phyloP scores from a whole-genome alignment of 148 eudicot genomes.

The Rhododendron mucronatum region DNA sequence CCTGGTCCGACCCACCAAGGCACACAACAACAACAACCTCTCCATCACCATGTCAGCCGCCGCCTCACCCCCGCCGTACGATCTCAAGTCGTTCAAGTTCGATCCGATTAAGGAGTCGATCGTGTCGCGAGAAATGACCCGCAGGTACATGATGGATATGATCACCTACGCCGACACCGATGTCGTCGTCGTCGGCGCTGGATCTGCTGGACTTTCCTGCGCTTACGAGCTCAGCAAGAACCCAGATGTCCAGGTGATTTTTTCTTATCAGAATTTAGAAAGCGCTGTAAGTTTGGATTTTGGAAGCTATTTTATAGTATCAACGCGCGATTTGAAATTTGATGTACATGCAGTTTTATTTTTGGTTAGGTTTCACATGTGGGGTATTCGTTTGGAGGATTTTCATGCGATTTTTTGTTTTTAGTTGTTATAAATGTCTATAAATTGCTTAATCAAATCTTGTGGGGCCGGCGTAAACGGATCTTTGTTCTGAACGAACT shows the following conservation, averaged over 20 bases:
- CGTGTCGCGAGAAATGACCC: slow-evolving; percentile 87
- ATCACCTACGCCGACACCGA: slow-evolving; percentile 89
- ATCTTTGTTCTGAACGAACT: no score
- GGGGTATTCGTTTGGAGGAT: neutral
- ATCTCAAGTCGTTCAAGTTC: slow-evolving; percentile 52
- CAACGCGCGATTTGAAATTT: no score
- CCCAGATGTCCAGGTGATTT: slow-evolving; percentile 51
- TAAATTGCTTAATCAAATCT: neutral
- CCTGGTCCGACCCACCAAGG: neutral
- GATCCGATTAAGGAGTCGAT: slow-evolving; percentile 88
- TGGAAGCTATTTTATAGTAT: no score
- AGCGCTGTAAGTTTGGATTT: no score
- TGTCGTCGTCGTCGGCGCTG: slow-evolving; percentile 87
- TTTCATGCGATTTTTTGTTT: neutral
- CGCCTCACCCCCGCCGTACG: slow-evolving; percentile 44
- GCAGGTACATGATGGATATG: slow-evolving; percentile 94
- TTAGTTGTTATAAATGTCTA: no score
- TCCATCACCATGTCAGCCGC: slow-evolving; percentile 31
- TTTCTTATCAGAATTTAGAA: neutral
- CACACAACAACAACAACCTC: slow-evolving; percentile 2
- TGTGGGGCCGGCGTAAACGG: neutral
- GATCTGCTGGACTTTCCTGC: slow-evolving; percentile 88
- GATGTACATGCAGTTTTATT: neutral
- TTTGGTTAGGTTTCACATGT: neutral
- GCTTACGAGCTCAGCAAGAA: slow-evolving; percentile 91